phyloP scores from a whole-genome alignment of 192 early-diverging fungal genomes.

The Phlyctochytrium arcticum region DNA sequence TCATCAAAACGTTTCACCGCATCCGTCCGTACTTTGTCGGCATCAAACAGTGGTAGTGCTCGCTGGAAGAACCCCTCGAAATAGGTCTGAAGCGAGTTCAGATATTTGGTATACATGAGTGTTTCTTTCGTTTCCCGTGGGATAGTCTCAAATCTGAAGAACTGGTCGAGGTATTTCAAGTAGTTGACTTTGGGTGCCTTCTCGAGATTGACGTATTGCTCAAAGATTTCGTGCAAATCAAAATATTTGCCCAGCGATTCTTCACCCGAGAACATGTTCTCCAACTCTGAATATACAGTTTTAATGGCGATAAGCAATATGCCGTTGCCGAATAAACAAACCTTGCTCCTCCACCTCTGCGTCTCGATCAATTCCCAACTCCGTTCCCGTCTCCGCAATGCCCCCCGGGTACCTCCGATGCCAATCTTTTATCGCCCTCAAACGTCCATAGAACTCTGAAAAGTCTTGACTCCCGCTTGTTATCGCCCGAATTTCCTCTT shows the following conservation, averaged over 20 bases:
- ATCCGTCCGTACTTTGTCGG: slow-evolving; percentile 48
- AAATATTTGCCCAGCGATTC: slow-evolving; percentile 79
- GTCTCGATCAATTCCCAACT: slow-evolving; percentile 68
- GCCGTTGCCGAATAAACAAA: slow-evolving; percentile 18
- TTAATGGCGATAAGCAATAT: not conserved
- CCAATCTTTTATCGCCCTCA: slow-evolving; percentile 77
- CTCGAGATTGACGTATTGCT: slow-evolving; percentile 81
- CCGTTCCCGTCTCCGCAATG: slow-evolving; percentile 71
- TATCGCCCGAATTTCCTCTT: slow-evolving; percentile 64
- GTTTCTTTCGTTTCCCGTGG: slow-evolving; percentile 55
- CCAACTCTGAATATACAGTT: slow-evolving; percentile 55
- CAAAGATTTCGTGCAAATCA: slow-evolving; percentile 78
- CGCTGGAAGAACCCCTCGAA: slow-evolving; percentile 70
- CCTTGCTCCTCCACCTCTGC: slow-evolving; percentile 45
- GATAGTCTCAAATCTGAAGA: slow-evolving; percentile 54
- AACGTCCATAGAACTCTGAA: slow-evolving; percentile 79
- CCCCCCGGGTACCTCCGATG: slow-evolving; percentile 76
- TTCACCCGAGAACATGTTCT: slow-evolving; percentile 91
- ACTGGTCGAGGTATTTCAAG: slow-evolving; percentile 62
- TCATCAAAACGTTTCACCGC: slow-evolving; percentile 55
- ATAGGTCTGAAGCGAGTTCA: slow-evolving; percentile 60
- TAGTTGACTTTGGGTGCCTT: slow-evolving; percentile 51
- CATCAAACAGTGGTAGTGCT: slow-evolving; percentile 72
- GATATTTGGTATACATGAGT: slow-evolving; percentile 64
- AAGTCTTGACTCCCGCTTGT: slow-evolving; percentile 65